Evolutionary conservation across 768 basidiomycete genomes (phyloP).

Genomic region (Chalciporus pseudorubinellus): DNA sequence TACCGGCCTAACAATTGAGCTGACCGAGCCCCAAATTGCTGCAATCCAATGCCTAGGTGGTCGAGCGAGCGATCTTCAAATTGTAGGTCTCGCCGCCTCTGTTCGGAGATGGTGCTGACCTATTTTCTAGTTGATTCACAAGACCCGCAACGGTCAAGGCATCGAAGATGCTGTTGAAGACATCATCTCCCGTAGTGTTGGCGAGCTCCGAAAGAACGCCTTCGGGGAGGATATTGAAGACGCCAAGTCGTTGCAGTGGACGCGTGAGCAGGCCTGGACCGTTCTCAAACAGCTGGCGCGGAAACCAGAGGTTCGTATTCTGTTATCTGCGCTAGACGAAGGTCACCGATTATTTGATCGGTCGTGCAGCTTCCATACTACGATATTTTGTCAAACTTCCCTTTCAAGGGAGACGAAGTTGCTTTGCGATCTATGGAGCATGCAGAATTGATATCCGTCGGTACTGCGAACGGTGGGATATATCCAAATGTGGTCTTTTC

Average conservation of each 20-base stretch:
- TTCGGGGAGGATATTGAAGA: slow-evolving; percentile 94
- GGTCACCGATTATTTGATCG: not conserved
- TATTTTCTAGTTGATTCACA: slow-evolving; percentile 68
- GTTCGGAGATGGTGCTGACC: not conserved
- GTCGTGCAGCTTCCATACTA: slow-evolving; percentile 69
- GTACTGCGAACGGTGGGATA: slow-evolving; percentile 63
- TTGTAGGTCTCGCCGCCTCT: slow-evolving; percentile 44
- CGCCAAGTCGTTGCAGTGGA: slow-evolving; percentile 80
- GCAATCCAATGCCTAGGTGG: slow-evolving; percentile 82
- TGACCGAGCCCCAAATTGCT: slow-evolving; percentile 53
- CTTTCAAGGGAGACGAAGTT: slow-evolving; percentile 89
- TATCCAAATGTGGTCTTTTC: not conserved
- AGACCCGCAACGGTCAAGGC: slow-evolving; percentile 69
- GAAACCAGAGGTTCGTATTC: slow-evolving; percentile 51
- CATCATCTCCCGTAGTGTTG: slow-evolving; percentile 74
- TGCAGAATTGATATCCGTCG: slow-evolving; percentile 81
- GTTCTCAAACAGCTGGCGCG: slow-evolving; percentile 72
- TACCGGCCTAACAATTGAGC: slow-evolving; percentile 47
- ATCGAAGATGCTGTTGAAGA: slow-evolving; percentile 87
- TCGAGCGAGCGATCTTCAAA: slow-evolving; percentile 85
- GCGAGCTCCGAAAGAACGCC: slow-evolving; percentile 84
- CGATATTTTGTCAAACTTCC: slow-evolving; percentile 74
- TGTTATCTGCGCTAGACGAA: slow-evolving; percentile 8
- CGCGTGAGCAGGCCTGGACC: slow-evolving; percentile 83
- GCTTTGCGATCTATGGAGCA: slow-evolving; percentile 84